Evolutionary conservation across 2,329 filamentous ascomycete species (phyloP), one percentile per base, ranked within the genome.

Genomic region (Fusarium robinianum): DNA sequence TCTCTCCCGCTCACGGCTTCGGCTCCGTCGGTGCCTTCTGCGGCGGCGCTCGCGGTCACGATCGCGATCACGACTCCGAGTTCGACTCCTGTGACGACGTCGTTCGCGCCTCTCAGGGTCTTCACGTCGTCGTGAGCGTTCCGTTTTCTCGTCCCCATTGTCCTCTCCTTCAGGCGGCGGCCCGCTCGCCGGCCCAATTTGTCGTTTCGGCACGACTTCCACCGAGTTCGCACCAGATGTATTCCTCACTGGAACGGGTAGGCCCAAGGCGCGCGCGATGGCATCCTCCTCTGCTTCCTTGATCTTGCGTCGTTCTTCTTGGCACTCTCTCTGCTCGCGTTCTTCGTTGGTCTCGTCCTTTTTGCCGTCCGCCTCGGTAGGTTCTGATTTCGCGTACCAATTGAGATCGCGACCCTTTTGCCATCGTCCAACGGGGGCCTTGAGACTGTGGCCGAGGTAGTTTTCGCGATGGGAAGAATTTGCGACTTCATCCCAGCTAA

Each of bases 401-500:
- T 72, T 76, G 7, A 85, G 70, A 41, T 83, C 80, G 47, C 83
- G 84, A 6, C 86, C 84, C 64, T 92, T 84, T 62, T 94, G 88
- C 91, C 91, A 96, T 55, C 91, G 86, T 6, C 91, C 91, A 4
- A 96, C 90, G 0, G 91, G 89, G 0, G 91, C 91, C 76, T 92
- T 96, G 46, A 96, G 72, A 46, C 88, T 94, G 72, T 96, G 91
- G 38, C 91, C 91, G 6, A 96, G 85, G 67, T 83, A 85, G 62
- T 85, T 96, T 69, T 99, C 91, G 68, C 94, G 90, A 63, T 96
- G 91, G 15, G 80, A 74, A 35, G 90, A 95, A 55, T 77, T 83
- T 66, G 92, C 86, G 64, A 99, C 92, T 58, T 96, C 90, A 55
- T 92, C 88, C 94, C 94, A 97, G 72, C 85, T 91, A 75, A 99